phyloP scores from a whole-genome alignment of 768 basidiomycete genomes.

The Mycena epipterygia region DNA sequence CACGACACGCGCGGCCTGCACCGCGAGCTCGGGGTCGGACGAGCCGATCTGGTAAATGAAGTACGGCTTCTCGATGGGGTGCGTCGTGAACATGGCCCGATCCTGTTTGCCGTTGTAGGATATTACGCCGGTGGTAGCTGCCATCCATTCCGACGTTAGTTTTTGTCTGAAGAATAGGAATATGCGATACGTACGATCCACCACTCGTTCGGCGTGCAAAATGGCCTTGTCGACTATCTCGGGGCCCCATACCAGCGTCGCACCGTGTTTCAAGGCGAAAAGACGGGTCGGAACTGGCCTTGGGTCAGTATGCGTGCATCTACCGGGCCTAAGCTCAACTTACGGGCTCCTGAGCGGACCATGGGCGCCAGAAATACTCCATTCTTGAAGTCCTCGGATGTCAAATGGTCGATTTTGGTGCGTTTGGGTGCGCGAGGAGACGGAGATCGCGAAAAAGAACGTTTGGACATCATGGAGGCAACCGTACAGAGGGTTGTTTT shows the following conservation, averaged over 20 bases:
- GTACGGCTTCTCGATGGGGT: conserved; percentile 94
- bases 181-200: conserved; percentile 83
- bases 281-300: conserved; percentile 86
- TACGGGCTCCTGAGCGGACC: conserved; percentile 94
- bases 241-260: conserved; percentile 95
- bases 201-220: conserved; percentile 82
- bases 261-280: conserved; percentile 92
- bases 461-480: conserved; percentile 61
- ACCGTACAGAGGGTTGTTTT: not conserved
- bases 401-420: conserved; percentile 69
- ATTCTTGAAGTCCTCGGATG: conserved; percentile 83
- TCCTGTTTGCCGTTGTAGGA: conserved; percentile 88
- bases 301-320: conserved; percentile 31
- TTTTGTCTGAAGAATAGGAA: not conserved
- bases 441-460: conserved; percentile 63
- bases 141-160: not conserved
- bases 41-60: conserved; percentile 97
- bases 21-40: conserved; percentile 89
- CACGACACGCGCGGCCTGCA: conserved; percentile 90
- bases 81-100: conserved; percentile 90
- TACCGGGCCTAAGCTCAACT: conserved; percentile 47
- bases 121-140: conserved; percentile 89
- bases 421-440: conserved; percentile 67
- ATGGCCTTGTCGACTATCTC: conserved; percentile 98
- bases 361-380: conserved; percentile 98